These are phyloP conservation scores for Kodamaea hsintzibuensis DNA, from an alignment of 805 yeast genomes.

Conservation along the genomic window DNA sequence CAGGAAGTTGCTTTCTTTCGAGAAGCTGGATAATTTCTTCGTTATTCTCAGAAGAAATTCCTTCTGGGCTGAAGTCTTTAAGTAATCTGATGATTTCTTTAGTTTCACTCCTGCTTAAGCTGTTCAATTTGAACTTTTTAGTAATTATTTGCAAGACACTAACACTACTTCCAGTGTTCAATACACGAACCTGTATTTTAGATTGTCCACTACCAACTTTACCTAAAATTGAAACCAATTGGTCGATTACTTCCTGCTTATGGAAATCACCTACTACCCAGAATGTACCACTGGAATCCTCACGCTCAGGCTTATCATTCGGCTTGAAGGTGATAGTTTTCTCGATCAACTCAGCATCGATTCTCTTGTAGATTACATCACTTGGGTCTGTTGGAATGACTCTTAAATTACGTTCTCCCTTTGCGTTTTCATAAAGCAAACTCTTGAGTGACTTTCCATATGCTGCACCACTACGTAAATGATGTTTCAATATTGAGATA, in stretches of 20 bases:
- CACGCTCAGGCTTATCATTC: constrained; percentile 12
- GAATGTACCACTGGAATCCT: constrained; percentile 46
- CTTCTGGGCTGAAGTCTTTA: not conserved
- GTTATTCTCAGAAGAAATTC: constrained; percentile 5
- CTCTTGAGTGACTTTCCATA: constrained; percentile 34
- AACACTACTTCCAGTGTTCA: constrained; percentile 24
- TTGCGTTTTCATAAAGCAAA: constrained; percentile 44
- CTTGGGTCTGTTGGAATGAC: constrained; percentile 36
- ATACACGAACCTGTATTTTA: constrained; percentile 38
- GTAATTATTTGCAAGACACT: constrained; percentile 6
- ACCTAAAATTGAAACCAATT: constrained; percentile 41
- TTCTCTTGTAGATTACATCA: constrained; percentile 31
- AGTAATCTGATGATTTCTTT: constrained; percentile 8
- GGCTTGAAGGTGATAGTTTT: constrained; percentile 24
- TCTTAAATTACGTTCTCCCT: constrained; percentile 45
- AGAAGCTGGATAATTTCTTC: constrained; percentile 20
- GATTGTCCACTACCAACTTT: not conserved
- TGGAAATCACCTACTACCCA: constrained; percentile 64
- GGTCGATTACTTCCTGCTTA: constrained; percentile 36
- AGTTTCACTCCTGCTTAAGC: constrained; percentile 10
- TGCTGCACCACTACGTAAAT: constrained; percentile 25
- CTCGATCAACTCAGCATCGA: constrained; percentile 26
- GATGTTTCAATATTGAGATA: constrained; percentile 31
- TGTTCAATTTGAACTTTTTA: not conserved
- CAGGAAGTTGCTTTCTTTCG: constrained; percentile 30